Base-by-base conservation (phyloP, 2,329 filamentous ascomycete species). In the Fusarium napiforme region DNA sequence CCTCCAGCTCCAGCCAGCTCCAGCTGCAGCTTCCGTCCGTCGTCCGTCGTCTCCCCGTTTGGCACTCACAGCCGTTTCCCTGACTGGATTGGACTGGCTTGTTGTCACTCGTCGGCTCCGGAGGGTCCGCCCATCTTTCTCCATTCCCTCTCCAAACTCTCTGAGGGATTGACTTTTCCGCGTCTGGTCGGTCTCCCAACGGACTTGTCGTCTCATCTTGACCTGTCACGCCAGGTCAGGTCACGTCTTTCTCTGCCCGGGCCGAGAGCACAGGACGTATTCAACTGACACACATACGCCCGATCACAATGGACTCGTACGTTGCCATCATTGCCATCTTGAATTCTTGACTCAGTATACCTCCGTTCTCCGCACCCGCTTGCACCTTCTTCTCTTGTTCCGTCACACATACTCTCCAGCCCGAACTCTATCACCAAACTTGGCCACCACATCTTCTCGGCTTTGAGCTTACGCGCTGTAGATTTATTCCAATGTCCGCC, bases 401-500 rank as follows among this genome's bases (percentile, higher is more conserved):
- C 56, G 53, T 49, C 57, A 69, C 50, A 61, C 58, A 37, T 56
- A 61, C 26, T 46, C 18, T 36, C 45, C 40, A 61, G 49, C 56
- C 32, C 53, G 47, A 74, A 64, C 63, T 68, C 70, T 70, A 62
- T 75, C 58, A 8, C 63, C 39, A 73, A 64, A 52, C 40, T 66
- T 61, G 60, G 40, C 43, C 59, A 58, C 45, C 60, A 60, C 26
- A 63, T 46, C n/a, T 58, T 64, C 23, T 47, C 49, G 56, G 39
- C 53, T 65, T 46, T 30, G 65, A 46, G 58, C 69, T 71, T 50
- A 78, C 71, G 72, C 77, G 56, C 42, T 58, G 34, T 70, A 90
- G 87, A 81, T 86, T 90, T 79, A 85, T 89, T 67, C 63, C 76
- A 63, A 78, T 78, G 77, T 77, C 77, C 73, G 84, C 88, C 70